Conservation (phyloP, 2,329 filamentous ascomycete species). For the Orbilia javanica region DNA sequence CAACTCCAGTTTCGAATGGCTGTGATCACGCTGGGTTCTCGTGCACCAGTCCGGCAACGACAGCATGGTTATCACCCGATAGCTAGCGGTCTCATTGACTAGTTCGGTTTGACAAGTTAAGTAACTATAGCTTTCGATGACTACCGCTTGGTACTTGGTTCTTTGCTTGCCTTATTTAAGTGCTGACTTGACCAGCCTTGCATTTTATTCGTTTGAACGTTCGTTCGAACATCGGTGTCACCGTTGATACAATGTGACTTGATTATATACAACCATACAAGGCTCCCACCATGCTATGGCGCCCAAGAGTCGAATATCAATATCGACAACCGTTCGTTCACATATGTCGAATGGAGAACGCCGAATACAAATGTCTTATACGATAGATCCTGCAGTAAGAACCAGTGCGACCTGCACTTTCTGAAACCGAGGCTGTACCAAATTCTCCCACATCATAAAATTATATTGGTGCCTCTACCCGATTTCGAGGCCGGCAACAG, state of each 20-base stretch:
- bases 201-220: background rate
- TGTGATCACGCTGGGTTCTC: background rate
- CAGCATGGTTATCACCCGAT: slow-evolving; percentile 7
- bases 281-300: background rate
- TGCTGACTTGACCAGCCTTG: background rate
- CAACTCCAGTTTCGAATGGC: no score
- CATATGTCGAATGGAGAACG: background rate
- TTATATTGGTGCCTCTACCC: background rate
- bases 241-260: background rate
- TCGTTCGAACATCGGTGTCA: background rate
- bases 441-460: background rate
- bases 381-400: background rate
- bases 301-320: background rate
- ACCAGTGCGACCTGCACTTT: background rate
- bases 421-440: background rate
- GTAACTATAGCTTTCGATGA: background rate
- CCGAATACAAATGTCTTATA: background rate
- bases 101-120: background rate
- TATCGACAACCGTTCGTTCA: background rate
- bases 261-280: background rate
- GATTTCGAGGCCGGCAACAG: background rate
- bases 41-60: slow-evolving; percentile 1
- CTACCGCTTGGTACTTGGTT: background rate
- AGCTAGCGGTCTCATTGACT: background rate
- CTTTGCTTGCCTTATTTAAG: background rate